Evolutionary conservation across 495 filamentous ascomycete genomes (phyloP), one percentile per base, ranked within the genome.

Genomic region (Penicillium atrosanguineum): DNA sequence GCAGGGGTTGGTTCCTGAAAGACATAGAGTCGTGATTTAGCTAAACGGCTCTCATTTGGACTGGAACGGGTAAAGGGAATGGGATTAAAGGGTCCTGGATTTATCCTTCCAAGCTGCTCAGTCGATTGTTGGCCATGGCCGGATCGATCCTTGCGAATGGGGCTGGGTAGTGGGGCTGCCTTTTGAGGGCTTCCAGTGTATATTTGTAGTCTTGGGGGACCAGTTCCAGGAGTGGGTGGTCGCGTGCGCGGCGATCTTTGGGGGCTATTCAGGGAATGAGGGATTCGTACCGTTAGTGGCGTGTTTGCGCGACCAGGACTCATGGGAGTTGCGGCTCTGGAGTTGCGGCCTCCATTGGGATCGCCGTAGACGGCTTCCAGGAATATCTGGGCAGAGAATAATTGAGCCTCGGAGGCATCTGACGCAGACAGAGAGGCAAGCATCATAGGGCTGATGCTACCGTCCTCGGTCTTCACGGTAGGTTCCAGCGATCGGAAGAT

Each of bases 301-400:
- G 75, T 79, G 50, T 77, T 60, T 21, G 73, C 69, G 53, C 75
- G 70, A 46, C 70, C 74, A n/a, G 70, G 69, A 63, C 88, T 78
- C 86, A 91, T 86, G 52, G 91, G 91, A 19, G 91, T 96, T 34
- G 83, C 82, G 16, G 88, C 88, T 69, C 90, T 80, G 7, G 90
- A 90, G 49, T 77, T 83, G 48, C 79, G 75, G 52, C 82, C 78
- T 41, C 69, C 73, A 36, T 72, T 66, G n/a, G 76, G 71, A 57
- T 93, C 89, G 26, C 79, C 79, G 55, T 89, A 95, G 18, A 92
- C 81, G 14, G 76, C 84, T 51, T 96, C 92, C 46, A 96, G 79
- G 67, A 95, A 97, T 12, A 78, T 70, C 1, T 84, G 75, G 7
- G 91, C 90, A 3, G 88, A 76, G 55, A 88, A 81, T n/a, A 98